Evolutionary conservation across 768 basidiomycete species (phyloP).

Genomic region (Xerocomellus intermedius): DNA sequence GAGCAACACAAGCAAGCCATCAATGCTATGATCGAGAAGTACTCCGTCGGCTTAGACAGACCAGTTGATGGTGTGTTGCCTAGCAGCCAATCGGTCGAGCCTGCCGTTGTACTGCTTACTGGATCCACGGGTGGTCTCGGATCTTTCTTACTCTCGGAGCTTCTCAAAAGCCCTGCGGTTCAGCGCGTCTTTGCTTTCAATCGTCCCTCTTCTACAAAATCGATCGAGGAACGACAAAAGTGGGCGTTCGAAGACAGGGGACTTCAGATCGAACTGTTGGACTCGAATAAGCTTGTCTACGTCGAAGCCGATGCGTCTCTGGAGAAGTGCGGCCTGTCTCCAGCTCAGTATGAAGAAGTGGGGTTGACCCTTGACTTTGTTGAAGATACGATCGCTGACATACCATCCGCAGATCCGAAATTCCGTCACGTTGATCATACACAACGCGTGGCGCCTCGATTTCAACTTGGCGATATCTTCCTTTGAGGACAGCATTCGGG

Average conservation of each 20-base stretch:
- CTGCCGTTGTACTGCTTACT: slow-evolving; percentile 36
- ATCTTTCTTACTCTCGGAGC: slow-evolving; percentile 32
- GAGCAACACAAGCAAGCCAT: slow-evolving; percentile 25
- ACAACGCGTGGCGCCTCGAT: slow-evolving; percentile 46
- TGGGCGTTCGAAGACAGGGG: slow-evolving; percentile 32
- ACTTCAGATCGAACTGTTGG: slow-evolving; percentile 27
- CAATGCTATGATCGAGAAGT: slow-evolving; percentile 41
- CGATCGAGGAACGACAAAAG: slow-evolving; percentile 28
- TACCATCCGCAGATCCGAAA: slow-evolving; percentile 26
- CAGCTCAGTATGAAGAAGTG: slow-evolving; percentile 20
- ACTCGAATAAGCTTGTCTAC: slow-evolving; percentile 33
- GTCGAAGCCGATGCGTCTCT: slow-evolving; percentile 34
- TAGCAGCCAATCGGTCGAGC: slow-evolving; percentile 1
- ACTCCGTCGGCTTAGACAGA: slow-evolving; percentile 25
- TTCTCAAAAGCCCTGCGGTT: slow-evolving; percentile 26
- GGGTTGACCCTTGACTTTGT: neutral
- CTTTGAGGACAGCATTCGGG: slow-evolving; percentile 41
- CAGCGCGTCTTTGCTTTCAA: slow-evolving; percentile 35
- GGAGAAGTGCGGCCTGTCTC: slow-evolving; percentile 31
- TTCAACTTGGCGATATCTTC: slow-evolving; percentile 42
- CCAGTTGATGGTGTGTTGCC: slow-evolving; percentile 10
- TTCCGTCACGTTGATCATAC: slow-evolving; percentile 38
- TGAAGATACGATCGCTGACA: neutral
- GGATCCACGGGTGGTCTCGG: slow-evolving; percentile 44
- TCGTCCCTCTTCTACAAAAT: slow-evolving; percentile 19